Evolutionary conservation across 768 basidiomycete species (phyloP).

Genomic region (Hypsizygus marmoreus): DNA sequence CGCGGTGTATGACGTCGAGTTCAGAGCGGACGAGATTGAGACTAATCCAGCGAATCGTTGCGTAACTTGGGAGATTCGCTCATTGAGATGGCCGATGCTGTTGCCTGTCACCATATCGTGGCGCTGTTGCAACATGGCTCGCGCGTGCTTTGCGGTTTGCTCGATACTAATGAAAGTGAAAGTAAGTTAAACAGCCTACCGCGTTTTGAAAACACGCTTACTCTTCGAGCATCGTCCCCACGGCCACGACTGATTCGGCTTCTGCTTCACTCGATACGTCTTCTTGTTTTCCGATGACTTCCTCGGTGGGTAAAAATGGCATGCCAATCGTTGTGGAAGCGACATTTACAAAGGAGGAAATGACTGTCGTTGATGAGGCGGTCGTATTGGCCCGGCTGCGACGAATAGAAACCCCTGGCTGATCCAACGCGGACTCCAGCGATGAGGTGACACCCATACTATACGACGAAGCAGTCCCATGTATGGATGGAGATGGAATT

Average conservation of each 20-base stretch:
- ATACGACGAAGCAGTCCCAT: constrained; percentile 41
- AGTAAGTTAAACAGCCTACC: too few species aligned
- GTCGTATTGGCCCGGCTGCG: constrained; percentile 44
- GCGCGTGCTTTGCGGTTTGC: constrained; percentile 59
- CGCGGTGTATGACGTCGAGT: constrained; percentile 12
- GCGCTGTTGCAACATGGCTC: constrained; percentile 46
- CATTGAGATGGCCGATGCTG: constrained; percentile 57
- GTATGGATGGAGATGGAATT: constrained; percentile 38
- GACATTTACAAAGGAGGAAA: constrained; percentile 19
- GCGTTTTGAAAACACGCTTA: constrained; percentile 38
- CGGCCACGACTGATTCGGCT: constrained; percentile 39
- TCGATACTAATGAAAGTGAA: constrained; percentile 50
- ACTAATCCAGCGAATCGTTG: constrained; percentile 50
- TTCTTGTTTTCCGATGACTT: constrained; percentile 22
- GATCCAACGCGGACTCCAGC: constrained; percentile 47
- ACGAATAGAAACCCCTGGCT: constrained; percentile 28
- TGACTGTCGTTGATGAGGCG: constrained; percentile 20
- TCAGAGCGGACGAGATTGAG: constrained; percentile 26
- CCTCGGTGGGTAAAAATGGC: constrained; percentile 19
- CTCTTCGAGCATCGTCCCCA: constrained; percentile 56
- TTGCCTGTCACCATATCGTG: constrained; percentile 48
- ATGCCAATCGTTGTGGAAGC: constrained; percentile 26
- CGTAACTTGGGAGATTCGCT: constrained; percentile 53
- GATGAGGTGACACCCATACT: constrained; percentile 41
- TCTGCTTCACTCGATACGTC: constrained; percentile 23